These are phyloP conservation scores for Trametes cubensis DNA, from an alignment of 768 basidiomycete genomes.

Conservation along the genomic window DNA sequence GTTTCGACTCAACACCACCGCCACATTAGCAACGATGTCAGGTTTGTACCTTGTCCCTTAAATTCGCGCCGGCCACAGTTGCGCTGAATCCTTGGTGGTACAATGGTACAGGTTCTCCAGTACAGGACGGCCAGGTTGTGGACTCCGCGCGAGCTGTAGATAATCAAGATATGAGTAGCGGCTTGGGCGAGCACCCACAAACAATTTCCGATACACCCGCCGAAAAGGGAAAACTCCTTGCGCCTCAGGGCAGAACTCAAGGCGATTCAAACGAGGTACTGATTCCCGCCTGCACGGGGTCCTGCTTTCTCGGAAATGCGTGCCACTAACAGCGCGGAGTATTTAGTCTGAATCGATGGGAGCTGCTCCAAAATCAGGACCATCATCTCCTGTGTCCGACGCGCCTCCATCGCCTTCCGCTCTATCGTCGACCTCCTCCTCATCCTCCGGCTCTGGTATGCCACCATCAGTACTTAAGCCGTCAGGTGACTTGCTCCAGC, in stretches of 20 bases:
- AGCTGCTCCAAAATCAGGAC: background rate
- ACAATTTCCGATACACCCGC: background rate
- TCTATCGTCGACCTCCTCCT: background rate
- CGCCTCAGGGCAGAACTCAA: background rate
- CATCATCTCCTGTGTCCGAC: background rate
- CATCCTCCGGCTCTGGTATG: background rate
- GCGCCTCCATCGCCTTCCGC: conserved; percentile 1
- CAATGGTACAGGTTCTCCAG: background rate
- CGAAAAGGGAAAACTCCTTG: background rate
- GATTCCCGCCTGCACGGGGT: background rate
- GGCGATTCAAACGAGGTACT: background rate
- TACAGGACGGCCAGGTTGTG: background rate
- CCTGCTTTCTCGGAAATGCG: background rate
- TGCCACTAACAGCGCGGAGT: background rate
- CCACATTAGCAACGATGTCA: too few species aligned
- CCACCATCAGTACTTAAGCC: background rate
- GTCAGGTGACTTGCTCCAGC: background rate
- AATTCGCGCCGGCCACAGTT: too few species aligned
- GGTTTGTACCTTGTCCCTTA: too few species aligned
- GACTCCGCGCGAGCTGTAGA: background rate
- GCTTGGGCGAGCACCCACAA: background rate
- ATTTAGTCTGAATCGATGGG: background rate
- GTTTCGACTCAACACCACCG: background rate
- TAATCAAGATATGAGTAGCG: background rate
- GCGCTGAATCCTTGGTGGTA: too few species aligned